A percentile compares a stretch with the other conserved stretches of the same genome.
These are phyloP conservation scores for Hanseniaspora singularis DNA, from an alignment of 805 yeast species.

Conservation along the genomic window DNA sequence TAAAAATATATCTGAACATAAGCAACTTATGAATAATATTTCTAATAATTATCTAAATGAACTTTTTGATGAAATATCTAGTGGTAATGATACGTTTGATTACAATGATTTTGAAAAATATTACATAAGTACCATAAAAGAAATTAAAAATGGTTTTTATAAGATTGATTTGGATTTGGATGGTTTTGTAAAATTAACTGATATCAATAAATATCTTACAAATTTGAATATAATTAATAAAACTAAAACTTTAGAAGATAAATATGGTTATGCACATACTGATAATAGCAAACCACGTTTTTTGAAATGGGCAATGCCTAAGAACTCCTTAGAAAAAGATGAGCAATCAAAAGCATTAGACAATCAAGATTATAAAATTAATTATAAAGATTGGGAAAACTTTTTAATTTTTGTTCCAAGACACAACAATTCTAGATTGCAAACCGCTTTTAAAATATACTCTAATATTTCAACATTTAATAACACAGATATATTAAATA, in stretches of 20 bases:
- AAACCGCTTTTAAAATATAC: constrained; percentile 66
- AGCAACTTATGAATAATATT: constrained; percentile 9
- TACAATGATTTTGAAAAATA: constrained; percentile 58
- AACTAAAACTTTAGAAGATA: not conserved
- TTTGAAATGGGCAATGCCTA: constrained; percentile 25
- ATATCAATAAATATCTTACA: constrained; percentile 54
- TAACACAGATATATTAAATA: constrained; percentile 11
- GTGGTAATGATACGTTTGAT: constrained; percentile 43
- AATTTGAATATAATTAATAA: constrained; percentile 32
- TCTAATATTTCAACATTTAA: constrained; percentile 1
- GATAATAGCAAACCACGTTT: not conserved
- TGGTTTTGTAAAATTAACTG: constrained; percentile 54
- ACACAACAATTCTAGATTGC: constrained; percentile 58
- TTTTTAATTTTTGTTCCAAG: constrained; percentile 75
- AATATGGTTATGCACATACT: not conserved
- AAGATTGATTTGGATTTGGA: constrained; percentile 61
- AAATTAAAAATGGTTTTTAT: constrained; percentile 55
- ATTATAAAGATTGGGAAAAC: constrained; percentile 78
- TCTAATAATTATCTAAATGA: constrained; percentile 12
- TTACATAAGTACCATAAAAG: constrained; percentile 54
- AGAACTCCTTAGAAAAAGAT: not conserved
- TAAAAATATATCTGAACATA: constrained; percentile 8
- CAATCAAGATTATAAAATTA: constrained; percentile 30
- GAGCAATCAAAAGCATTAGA: not conserved
- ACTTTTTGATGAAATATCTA: constrained; percentile 48